A percentile compares a stretch with the other conserved stretches of the same genome.
Conservation (phyloP, 495 filamentous ascomycete genomes). For the Daldinia bambusicola region DNA sequence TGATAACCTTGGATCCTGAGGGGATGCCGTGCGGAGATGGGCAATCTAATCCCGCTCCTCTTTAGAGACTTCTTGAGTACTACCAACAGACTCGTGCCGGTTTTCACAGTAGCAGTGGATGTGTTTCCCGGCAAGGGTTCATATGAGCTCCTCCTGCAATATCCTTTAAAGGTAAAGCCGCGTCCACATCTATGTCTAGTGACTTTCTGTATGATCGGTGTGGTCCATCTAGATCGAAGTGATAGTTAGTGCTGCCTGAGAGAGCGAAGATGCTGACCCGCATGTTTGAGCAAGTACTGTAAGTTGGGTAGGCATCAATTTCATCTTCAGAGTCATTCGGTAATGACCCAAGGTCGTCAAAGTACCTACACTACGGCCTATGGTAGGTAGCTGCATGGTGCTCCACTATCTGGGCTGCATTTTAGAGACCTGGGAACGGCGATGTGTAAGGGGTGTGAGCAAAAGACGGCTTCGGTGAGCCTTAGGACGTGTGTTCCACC, state of each 20-base stretch:
- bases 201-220: slow-evolving; percentile 10
- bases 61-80: slow-evolving; percentile 37
- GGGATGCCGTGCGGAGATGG: slow-evolving; percentile 36
- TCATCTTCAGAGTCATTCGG: slow-evolving; percentile 27
- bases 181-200: slow-evolving; percentile 27
- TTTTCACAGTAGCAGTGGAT: slow-evolving; percentile 34
- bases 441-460: slow-evolving; percentile 38
- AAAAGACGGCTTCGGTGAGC: slow-evolving; percentile 45
- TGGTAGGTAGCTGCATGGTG: slow-evolving; percentile 31
- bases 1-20: slow-evolving; percentile 28
- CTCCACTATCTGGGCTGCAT: slow-evolving; percentile 46
- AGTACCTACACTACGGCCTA: slow-evolving; percentile 22
- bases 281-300: slow-evolving; percentile 16
- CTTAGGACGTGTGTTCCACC: slow-evolving; percentile 32
- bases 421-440: slow-evolving; percentile 36
- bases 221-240: slow-evolving; percentile 29
- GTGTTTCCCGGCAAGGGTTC: slow-evolving; percentile 35
- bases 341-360: slow-evolving; percentile 22
- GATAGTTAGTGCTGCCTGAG: slow-evolving; percentile 36
- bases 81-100: slow-evolving; percentile 36
- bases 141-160: slow-evolving; percentile 34
- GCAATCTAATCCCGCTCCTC: slow-evolving; percentile 37
- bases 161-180: slow-evolving; percentile 38
- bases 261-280: slow-evolving; percentile 36
- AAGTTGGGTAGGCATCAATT: slow-evolving; percentile 14